Evolutionary conservation across 2,329 filamentous ascomycete species (phyloP), one percentile per base, ranked within the genome.

Genomic region (Botryotinia narcissicola): DNA sequence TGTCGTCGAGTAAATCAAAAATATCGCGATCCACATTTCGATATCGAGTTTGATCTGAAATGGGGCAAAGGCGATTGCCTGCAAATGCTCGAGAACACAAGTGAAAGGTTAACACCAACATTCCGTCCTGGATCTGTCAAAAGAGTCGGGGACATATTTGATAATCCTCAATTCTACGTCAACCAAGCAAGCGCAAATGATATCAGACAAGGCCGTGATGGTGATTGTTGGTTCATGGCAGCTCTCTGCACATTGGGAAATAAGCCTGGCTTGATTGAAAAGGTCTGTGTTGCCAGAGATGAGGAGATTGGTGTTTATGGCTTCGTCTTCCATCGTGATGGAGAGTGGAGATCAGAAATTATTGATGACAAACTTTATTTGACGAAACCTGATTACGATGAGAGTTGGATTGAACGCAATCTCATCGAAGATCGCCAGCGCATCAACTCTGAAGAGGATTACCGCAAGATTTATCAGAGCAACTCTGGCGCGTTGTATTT

Each of bases 301-400:
- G 78, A 87, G 82, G 85, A 87, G 73, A 90, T 95, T 71, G 93
- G 94, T 25, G 94, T 97, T 4, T 97, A 97, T 78, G 93, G 93
- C 1, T 97, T 97, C 78, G 93, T 97, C 60, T 96, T 97, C 80
- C 92, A 92, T 80, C 85, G 93, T 80, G 93, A 97, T 79, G 93
- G 93, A 70, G 93, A 95, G 81, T 97, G 94, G 94, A 92, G 72
- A 35, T 93, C 94, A 77, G 94, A 92, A 75, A 94, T 97, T 74
- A 90, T 97, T 74, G 94, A 97, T 79, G 94, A 97, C 82, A 96
- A 97, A 82, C 86, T 97, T 3, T 97, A 93, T 80, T 87, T 97
- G 42, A 92, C 91, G 73, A 93, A 92, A 4, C 91, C 93, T 4
- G 91, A 92, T 79, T 97, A 93, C 83, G 92, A 96, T 77, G 90